Base-by-base conservation (phyloP, 2,329 filamentous ascomycete genomes). In the Curvularia verruculosa region DNA sequence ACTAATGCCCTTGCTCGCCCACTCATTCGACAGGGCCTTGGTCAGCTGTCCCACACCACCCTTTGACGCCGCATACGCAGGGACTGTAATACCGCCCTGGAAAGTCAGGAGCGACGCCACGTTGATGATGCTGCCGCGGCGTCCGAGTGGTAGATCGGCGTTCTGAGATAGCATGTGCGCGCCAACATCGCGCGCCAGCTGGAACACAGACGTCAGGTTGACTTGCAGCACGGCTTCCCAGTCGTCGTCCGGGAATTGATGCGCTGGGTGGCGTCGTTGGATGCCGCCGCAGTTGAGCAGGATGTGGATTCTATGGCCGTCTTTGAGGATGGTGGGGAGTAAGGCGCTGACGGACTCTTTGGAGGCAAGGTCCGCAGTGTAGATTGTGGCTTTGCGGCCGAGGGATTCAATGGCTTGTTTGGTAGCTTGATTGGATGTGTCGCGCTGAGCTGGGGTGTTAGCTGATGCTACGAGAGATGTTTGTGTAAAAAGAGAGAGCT, bases 231-330 rank as follows among this genome's bases (percentile, higher is more conserved):
- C 89, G 69, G 89, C 85, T 70, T 89, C 84, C 84, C 91, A 96
- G 79, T 95, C 90, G 43, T 81, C 78, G 71, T 89, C 85, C 0
- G 91, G 91, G 72, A 96, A 96, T 57, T 84, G 76, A 67, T 92
- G 86, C 41, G 88, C 87, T 0, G 90, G 86, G 75, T 95, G 89
- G 13, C 92, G 84, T 60, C 87, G 84, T 77, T 96, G 92, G 72
- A 96, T 93, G 24, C 92, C 92, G 18, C 90, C 92, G 78, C 90
- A 94, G 79, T 93, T 96, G 67, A 96, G 80, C 7, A 96, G 84
- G 70, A 96, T 90, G 71, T 90, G 84, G 61, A 96, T 85, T 71
- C 85, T 82, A 61, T 82, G 77, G 47, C 84, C 84, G 69, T 87
- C 85, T 40, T 81, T 78, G n/a, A 90, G 79, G 54, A 92, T 75